Conservation (phyloP, 495 filamentous ascomycete species). For the Podospora sp. region DNA sequence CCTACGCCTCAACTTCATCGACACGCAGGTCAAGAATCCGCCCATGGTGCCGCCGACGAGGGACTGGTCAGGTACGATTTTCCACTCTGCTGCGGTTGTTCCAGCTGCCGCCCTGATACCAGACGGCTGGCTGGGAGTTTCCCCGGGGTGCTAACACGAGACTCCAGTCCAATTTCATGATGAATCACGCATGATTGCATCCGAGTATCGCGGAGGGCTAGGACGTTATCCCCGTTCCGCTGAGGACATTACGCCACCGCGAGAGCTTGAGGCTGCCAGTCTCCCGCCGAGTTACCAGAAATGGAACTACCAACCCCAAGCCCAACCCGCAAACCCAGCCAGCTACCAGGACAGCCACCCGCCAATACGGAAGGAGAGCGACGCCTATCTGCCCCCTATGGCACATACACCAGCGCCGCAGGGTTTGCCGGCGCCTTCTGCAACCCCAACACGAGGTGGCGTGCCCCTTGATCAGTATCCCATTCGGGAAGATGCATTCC, state of each 20-base stretch:
- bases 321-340: background rate
- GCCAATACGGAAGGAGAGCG: slow-evolving; percentile 24
- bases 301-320: background rate
- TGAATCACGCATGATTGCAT: slow-evolving; percentile 88
- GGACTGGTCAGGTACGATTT: slow-evolving; percentile 64
- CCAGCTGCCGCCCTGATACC: background rate
- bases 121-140: background rate
- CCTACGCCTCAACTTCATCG: slow-evolving; percentile 89
- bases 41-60: slow-evolving; percentile 63
- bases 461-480: slow-evolving; percentile 27
- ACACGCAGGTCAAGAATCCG: slow-evolving; percentile 72
- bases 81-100: background rate
- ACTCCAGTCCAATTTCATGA: slow-evolving; percentile 71
- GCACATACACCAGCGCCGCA: slow-evolving; percentile 12
- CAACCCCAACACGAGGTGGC: slow-evolving; percentile 11
- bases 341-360: slow-evolving; percentile 15
- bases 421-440: background rate
- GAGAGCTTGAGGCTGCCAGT: slow-evolving; percentile 24
- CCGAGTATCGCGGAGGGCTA: slow-evolving; percentile 84
- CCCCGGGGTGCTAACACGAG: slow-evolving; percentile 20
- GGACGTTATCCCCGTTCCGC: slow-evolving; percentile 68
- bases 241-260: slow-evolving; percentile 32
- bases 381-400: background rate
- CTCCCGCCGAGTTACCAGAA: background rate
- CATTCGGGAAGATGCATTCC: slow-evolving; percentile 28